Evolutionary conservation across 805 yeast species (phyloP).

Genomic region (Kazachstania psychrophila): DNA sequence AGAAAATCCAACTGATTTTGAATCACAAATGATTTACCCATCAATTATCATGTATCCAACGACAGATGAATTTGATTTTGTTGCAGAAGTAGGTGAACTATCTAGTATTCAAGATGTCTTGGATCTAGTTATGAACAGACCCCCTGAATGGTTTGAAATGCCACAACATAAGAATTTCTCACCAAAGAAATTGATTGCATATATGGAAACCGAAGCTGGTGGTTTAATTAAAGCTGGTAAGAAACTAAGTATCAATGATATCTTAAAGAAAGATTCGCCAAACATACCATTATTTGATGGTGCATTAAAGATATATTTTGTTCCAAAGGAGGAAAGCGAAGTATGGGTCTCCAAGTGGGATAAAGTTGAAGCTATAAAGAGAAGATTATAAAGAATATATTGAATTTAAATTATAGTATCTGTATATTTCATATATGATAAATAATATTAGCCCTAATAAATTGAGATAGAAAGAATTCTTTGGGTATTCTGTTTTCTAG

Average conservation of each 20-base stretch:
- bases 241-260: conserved; percentile 55
- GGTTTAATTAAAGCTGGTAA: conserved; percentile 83
- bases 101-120: conserved; percentile 57
- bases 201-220: conserved; percentile 73
- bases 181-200: conserved; percentile 54
- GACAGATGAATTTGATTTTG: conserved; percentile 71
- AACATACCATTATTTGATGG: conserved; percentile 70
- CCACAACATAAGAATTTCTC: conserved; percentile 54
- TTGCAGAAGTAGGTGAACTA: conserved; percentile 66
- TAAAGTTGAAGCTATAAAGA: conserved; percentile 48
- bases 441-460: too few species aligned
- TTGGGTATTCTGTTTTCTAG: too few species aligned
- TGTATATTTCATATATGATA: too few species aligned
- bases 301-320: conserved; percentile 61
- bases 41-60: conserved; percentile 76
- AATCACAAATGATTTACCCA: conserved; percentile 75
- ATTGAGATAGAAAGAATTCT: too few species aligned
- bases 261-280: conserved; percentile 53
- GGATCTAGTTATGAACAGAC: conserved; percentile 52
- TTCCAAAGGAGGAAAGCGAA: conserved; percentile 60
- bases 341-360: conserved; percentile 63
- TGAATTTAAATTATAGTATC: not conserved
- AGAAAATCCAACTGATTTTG: conserved; percentile 58
- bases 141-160: conserved; percentile 54
- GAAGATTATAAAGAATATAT: conserved; percentile 24